Evolutionary conservation across 257 asterid species (phyloP).

Genomic region (Anisodus acutangulus): DNA sequence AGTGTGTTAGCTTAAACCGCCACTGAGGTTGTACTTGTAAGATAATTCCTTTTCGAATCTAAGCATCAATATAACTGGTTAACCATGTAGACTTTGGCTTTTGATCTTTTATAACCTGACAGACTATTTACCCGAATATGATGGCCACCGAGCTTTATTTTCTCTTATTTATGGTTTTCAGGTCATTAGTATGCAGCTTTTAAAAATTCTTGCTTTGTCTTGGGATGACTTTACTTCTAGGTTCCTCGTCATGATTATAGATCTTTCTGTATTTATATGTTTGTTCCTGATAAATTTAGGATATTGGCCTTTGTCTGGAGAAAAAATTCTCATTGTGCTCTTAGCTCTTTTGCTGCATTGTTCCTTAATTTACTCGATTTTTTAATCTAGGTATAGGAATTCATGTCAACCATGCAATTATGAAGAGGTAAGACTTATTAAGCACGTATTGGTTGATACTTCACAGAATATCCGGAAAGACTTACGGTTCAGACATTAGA

Average conservation of each 20-base stretch:
- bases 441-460: neutral
- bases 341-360: neutral
- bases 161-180: neutral
- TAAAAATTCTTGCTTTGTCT: neutral
- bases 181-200: neutral
- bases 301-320: neutral
- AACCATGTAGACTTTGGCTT: neutral
- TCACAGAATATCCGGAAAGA: constrained; percentile 1
- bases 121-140: neutral
- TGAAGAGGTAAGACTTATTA: neutral
- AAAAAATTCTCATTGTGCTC: neutral
- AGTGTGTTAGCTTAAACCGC: neutral
- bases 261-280: neutral
- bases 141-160: neutral
- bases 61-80: neutral
- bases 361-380: neutral
- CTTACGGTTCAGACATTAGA: constrained; percentile 68
- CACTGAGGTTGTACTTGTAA: neutral
- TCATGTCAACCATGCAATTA: neutral
- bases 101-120: neutral
- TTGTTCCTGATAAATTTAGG: constrained; percentile 1
- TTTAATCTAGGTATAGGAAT: neutral
- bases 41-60: neutral
- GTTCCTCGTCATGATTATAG: neutral
- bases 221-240: neutral